Percentiles rank a stretch among this genome's conserved stretches.
Conservation (phyloP, 2,329 filamentous ascomycete species). For the Penicillium sp. region DNA sequence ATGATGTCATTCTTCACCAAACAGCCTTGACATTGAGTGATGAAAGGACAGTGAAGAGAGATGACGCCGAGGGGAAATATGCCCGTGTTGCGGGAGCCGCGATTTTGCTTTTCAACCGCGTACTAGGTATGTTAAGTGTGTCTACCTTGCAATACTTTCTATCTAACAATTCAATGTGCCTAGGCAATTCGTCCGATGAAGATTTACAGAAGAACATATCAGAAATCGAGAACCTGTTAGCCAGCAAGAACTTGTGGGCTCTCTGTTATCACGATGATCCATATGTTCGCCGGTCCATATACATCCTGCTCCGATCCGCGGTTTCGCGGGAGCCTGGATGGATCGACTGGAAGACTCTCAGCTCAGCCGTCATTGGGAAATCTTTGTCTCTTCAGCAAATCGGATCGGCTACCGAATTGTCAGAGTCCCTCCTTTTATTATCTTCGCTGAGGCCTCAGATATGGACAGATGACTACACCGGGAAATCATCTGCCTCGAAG, state of each 20-base stretch:
- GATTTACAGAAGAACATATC: slow-evolving; percentile 61
- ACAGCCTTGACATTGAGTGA: slow-evolving; percentile 81
- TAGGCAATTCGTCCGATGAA: slow-evolving; percentile 34
- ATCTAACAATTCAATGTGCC: slow-evolving; percentile 7
- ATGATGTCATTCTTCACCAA: slow-evolving; percentile 72
- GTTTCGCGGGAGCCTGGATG: slow-evolving; percentile 47
- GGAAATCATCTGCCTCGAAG: slow-evolving; percentile 55
- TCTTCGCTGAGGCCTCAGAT: slow-evolving; percentile 64
- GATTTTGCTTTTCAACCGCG: slow-evolving; percentile 53
- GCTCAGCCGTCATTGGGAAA: slow-evolving; percentile 69
- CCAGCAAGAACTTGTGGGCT: slow-evolving; percentile 60
- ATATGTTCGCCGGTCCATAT: slow-evolving; percentile 57
- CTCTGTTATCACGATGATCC: slow-evolving; percentile 57
- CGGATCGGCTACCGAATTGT: slow-evolving; percentile 69
- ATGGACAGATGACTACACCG: slow-evolving; percentile 67
- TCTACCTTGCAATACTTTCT: not conserved
- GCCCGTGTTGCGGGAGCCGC: slow-evolving; percentile 68
- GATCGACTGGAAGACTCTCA: slow-evolving; percentile 63
- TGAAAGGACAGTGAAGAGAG: slow-evolving; percentile 74
- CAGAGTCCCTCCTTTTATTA: slow-evolving; percentile 64
- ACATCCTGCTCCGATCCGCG: slow-evolving; percentile 53
- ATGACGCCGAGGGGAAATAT: slow-evolving; percentile 85
- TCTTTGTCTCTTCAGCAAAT: slow-evolving; percentile 69
- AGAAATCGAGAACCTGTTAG: slow-evolving; percentile 65
- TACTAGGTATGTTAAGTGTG: slow-evolving; percentile 44